A percentile compares a stretch with the other conserved stretches of the same genome.
These are phyloP conservation scores for Phoenix dactylifera DNA, from an alignment of 176 grass and related monocot species.

Conservation along the genomic window DNA sequence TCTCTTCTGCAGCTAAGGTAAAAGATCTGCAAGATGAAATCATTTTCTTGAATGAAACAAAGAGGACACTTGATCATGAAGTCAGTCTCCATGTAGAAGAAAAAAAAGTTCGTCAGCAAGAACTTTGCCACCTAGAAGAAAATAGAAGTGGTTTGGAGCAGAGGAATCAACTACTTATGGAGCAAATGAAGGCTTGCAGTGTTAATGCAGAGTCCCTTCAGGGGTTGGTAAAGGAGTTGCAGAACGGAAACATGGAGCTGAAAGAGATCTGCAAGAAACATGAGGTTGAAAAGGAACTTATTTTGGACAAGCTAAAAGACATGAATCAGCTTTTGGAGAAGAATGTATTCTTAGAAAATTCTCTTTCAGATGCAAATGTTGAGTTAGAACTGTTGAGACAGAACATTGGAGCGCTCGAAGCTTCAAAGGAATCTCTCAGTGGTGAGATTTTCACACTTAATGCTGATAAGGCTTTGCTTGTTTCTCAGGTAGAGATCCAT, in stretches of 20 bases:
- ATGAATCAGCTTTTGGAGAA: constrained; percentile 61
- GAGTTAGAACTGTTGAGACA: constrained; percentile 58
- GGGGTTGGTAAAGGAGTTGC: constrained; percentile 40
- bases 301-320: constrained; percentile 51
- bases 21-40: constrained; percentile 43
- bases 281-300: constrained; percentile 57
- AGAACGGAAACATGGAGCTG: constrained; percentile 50
- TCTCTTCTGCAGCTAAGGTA: constrained; percentile 31
- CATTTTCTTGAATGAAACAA: constrained; percentile 2
- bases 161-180: constrained; percentile 32
- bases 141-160: constrained; percentile 50
- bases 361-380: constrained; percentile 49
- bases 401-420: constrained; percentile 38
- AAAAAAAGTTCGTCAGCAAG: constrained; percentile 55
- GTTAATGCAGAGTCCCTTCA: constrained; percentile 15
- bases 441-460: constrained; percentile 13
- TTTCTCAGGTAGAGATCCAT: constrained; percentile 5
- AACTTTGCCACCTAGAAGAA: constrained; percentile 52
- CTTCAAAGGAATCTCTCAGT: constrained; percentile 34
- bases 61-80: background rate
- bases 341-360: constrained; percentile 62
- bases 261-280: constrained; percentile 63
- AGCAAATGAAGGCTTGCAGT: constrained; percentile 33
- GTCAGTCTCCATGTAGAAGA: constrained; percentile 49
- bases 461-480: constrained; percentile 23